Evolutionary conservation across 1,284 basidiomycete species (phyloP), one percentile per base, ranked within the genome.

Genomic region (Marasmius fiardii): DNA sequence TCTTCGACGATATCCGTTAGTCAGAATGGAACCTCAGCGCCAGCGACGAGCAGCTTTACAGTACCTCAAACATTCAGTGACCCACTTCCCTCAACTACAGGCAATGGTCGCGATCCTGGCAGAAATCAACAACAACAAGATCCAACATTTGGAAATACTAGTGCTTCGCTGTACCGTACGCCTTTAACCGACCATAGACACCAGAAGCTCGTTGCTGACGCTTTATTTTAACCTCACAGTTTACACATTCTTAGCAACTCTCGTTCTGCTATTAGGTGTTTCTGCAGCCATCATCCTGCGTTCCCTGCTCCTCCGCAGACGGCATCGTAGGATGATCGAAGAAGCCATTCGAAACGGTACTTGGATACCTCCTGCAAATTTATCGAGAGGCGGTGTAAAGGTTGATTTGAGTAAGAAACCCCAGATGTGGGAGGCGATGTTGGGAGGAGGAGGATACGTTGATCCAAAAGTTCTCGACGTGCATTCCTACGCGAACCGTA

Each of bases 301-400:
- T 20, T 58, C 52, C 14, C 56, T 58, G 11, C 16, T 53, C 23
- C 47, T 53, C 28, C 51, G 56, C 18, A 34, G 52, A 31, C 56
- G 52, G 4, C 52, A 54, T 43, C 56, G 56, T 37, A 43, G 56
- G 33, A 49, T 57, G 52, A 26, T 57, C 8, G 56, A 57, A 39
- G 56, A 57, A 44, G 56, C 52, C 11, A 54, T 58, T 16, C 16
- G 52, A 23, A 58, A 54, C 31, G 56, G 56, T 10, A 58, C 56
- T 3, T 58, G 54, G 37, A 47, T 58, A 16, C 48, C 56, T 20
- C 41, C 49, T 20, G 1, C 16, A 51, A 35, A 23, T 48, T 20
- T 21, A 31, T 6, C 28, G 28, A 8, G 35, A 43, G 28, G 37
- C 6, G 55, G 55, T 1, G 26, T 16, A 11, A 45, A 43, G 26